phyloP scores from a whole-genome alignment of 495 filamentous ascomycete genomes.

The Xylaria curta region DNA sequence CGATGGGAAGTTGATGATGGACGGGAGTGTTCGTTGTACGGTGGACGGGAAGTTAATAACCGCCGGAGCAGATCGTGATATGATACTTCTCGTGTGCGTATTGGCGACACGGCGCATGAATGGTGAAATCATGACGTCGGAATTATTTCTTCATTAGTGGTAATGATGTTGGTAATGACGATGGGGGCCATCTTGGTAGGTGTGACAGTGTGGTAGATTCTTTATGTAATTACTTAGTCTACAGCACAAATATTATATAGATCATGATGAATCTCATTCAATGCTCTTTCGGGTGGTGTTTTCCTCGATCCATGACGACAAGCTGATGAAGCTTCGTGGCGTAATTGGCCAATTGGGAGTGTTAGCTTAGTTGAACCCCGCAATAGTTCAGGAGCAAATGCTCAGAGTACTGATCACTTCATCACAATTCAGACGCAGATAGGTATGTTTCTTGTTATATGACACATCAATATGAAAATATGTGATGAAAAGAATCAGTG shows the following conservation, averaged over 20 bases:
- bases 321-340: slow-evolving; percentile 11
- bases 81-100: slow-evolving; percentile 27
- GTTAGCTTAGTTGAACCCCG: background rate
- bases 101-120: slow-evolving; percentile 17
- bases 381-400: background rate
- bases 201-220: background rate
- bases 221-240: background rate
- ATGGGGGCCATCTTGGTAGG: background rate
- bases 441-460: background rate
- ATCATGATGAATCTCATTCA: background rate
- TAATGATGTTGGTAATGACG: background rate
- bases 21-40: slow-evolving; percentile 4
- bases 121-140: slow-evolving; percentile 38
- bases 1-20: background rate
- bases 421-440: background rate
- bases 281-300: background rate
- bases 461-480: background rate
- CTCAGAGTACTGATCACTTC: background rate
- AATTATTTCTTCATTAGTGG: background rate
- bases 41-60: slow-evolving; percentile 16
- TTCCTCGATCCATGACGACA: slow-evolving; percentile 13
- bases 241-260: background rate
- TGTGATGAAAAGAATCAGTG: background rate
- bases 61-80: slow-evolving; percentile 12
- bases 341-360: slow-evolving; percentile 16